Evolutionary conservation across 2,329 filamentous ascomycete species (phyloP).

Genomic region (Dactylellina haptotyla): DNA sequence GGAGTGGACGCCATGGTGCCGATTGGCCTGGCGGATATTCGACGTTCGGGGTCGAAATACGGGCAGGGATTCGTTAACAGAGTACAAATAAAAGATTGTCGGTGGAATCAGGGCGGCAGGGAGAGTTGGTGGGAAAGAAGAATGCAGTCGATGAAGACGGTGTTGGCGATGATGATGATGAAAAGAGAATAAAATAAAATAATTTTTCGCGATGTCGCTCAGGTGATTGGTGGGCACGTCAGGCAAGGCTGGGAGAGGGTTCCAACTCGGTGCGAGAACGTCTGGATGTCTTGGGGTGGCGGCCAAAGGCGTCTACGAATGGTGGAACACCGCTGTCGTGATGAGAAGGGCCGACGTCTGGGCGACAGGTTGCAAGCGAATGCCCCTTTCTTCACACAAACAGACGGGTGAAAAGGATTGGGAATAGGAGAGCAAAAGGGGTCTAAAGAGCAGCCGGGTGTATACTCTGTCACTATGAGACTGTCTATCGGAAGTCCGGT

Average conservation of each 20-base stretch:
- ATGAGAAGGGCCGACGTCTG: not conserved
- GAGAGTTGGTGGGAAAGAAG: not conserved
- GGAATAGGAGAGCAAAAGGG: not conserved
- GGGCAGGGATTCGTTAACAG: not conserved
- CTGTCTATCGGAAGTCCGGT: conserved; percentile 9
- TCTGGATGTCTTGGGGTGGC: not conserved
- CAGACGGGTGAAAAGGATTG: conserved; percentile 5
- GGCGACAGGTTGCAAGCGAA: conserved; percentile 18
- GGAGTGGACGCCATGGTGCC: conserved; percentile 47
- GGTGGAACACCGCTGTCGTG: not conserved
- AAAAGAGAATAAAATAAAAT: not conserved
- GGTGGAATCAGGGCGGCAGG: not conserved
- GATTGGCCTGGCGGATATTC: conserved; percentile 21
- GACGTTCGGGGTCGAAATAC: not conserved
- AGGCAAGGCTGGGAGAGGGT: not conserved
- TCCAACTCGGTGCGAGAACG: not conserved
- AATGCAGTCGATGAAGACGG: not conserved
- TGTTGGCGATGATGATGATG: conserved; percentile 18
- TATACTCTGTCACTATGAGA: not conserved
- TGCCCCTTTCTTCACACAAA: conserved; percentile 45
- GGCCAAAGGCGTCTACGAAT: conserved; percentile 3
- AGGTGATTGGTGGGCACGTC: not conserved
- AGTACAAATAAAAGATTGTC: not conserved
- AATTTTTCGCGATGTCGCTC: conserved; percentile 1
- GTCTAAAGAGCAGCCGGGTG: not conserved